phyloP scores from a whole-genome alignment of 1,284 basidiomycete genomes.

The Agaricales sp. region DNA sequence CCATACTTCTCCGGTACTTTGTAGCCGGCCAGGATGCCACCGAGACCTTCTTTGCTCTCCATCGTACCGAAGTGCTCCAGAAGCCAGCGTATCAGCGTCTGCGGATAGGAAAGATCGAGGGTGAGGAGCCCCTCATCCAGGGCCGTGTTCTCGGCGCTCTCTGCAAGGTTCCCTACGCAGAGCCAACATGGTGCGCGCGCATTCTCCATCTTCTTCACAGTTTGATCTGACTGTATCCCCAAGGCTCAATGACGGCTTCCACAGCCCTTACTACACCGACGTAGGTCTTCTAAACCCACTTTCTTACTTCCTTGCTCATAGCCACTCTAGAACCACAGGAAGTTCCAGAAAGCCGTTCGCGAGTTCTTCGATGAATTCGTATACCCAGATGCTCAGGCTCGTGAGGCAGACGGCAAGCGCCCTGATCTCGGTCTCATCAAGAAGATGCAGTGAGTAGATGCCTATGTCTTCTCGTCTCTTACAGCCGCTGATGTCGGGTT shows the following conservation, averaged over 20 bases:
- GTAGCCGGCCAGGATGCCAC: slow-evolving; percentile 78
- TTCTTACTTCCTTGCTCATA: too few species aligned
- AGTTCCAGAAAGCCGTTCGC: slow-evolving; percentile 32
- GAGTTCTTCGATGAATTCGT: slow-evolving; percentile 33
- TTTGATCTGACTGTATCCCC: too few species aligned
- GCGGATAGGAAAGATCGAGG: slow-evolving; percentile 60
- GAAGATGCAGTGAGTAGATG: slow-evolving; percentile 58
- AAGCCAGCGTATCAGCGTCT: slow-evolving; percentile 67
- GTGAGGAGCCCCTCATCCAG: slow-evolving; percentile 49
- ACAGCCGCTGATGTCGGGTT: background rate
- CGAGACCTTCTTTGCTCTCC: slow-evolving; percentile 77
- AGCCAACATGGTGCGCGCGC: slow-evolving; percentile 65
- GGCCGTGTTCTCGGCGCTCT: slow-evolving; percentile 45
- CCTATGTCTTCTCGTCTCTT: slow-evolving; percentile 1
- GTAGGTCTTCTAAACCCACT: slow-evolving; percentile 25
- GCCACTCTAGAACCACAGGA: slow-evolving; percentile 27
- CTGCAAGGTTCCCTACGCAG: slow-evolving; percentile 72
- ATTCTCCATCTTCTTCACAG: slow-evolving; percentile 38
- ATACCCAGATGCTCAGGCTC: slow-evolving; percentile 43
- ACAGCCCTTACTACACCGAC: slow-evolving; percentile 62
- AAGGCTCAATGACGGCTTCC: slow-evolving; percentile 47
- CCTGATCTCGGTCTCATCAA: slow-evolving; percentile 56
- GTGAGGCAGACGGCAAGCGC: slow-evolving; percentile 71
- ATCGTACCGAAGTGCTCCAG: slow-evolving; percentile 69
- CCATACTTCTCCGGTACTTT: slow-evolving; percentile 30